A percentile compares a stretch with the other conserved stretches of the same genome.
Conservation (phyloP, 148 eudicot species). For the Cornus florida region DNA sequence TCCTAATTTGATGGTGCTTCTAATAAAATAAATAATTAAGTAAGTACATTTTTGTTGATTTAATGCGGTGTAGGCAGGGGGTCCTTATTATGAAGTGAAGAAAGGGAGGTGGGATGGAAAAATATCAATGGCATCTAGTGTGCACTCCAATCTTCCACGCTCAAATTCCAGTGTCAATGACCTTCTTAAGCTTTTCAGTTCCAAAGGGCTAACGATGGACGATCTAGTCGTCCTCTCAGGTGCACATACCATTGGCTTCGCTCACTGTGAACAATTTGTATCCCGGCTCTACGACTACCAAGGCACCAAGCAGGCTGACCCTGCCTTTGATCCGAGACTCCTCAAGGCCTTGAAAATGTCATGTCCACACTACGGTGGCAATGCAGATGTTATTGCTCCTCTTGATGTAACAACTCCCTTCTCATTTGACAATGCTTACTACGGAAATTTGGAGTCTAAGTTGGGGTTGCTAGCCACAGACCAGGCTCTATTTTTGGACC, state of each 20-base stretch:
- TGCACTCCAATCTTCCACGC: constrained; percentile 50
- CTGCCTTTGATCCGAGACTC: constrained; percentile 59
- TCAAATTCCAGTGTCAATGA: constrained; percentile 66
- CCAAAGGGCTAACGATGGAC: constrained; percentile 63
- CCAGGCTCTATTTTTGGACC: constrained; percentile 67
- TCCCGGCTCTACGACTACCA: constrained; percentile 53
- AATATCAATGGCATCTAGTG: constrained; percentile 59
- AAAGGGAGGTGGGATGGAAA: constrained; percentile 95
- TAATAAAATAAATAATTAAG: too few species aligned
- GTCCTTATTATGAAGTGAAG: constrained; percentile 82
- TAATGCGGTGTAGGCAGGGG: constrained; percentile 54
- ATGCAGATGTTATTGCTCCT: constrained; percentile 74
- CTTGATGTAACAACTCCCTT: constrained; percentile 89
- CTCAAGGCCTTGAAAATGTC: constrained; percentile 67
- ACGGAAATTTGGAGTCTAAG: constrained; percentile 67
- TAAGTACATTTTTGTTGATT: neutral
- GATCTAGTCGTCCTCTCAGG: constrained; percentile 87
- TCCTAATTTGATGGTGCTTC: too few species aligned
- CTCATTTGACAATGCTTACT: constrained; percentile 75
- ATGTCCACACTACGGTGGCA: constrained; percentile 72
- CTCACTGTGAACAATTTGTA: constrained; percentile 65
- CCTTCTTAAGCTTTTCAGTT: constrained; percentile 54
- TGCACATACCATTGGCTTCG: constrained; percentile 83
- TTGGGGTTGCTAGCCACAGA: constrained; percentile 70
- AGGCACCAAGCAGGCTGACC: constrained; percentile 48